These are phyloP conservation scores for Aureobasidium zeae DNA, from an alignment of 2,329 filamentous ascomycete species.

Conservation along the genomic window DNA sequence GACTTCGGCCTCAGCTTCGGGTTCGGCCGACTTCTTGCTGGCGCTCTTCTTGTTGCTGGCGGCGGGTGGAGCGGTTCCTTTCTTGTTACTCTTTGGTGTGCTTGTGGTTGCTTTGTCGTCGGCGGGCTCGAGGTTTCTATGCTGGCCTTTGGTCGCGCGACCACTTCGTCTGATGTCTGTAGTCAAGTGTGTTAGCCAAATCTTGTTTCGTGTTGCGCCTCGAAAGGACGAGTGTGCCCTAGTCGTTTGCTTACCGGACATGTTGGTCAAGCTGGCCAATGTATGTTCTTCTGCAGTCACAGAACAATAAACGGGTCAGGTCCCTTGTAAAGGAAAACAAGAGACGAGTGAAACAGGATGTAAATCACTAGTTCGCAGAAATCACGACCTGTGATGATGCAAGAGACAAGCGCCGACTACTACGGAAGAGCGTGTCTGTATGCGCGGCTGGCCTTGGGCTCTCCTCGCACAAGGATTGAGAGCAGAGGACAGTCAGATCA, in stretches of 20 bases:
- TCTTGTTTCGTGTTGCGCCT: neutral
- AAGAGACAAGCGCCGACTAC: conserved; percentile 2
- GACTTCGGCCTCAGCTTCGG: conserved; percentile 41
- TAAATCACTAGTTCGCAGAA: conserved; percentile 10
- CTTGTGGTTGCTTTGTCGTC: too few species aligned
- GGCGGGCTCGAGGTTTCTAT: conserved; percentile 77
- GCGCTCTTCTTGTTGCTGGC: conserved; percentile 31
- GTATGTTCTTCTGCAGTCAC: neutral
- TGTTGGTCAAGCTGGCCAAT: neutral
- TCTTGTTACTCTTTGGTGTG: conserved; percentile 32
- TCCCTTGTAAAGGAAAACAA: conserved; percentile 1
- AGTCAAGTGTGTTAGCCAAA: conserved; percentile 32
- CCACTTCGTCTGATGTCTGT: conserved; percentile 86
- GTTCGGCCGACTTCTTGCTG: conserved; percentile 39
- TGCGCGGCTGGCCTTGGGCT: too few species aligned
- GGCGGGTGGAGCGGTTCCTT: conserved; percentile 26
- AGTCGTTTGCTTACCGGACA: conserved; percentile 18
- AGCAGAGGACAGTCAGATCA: too few species aligned
- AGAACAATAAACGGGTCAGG: neutral
- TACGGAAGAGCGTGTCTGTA: neutral
- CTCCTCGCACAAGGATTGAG: too few species aligned
- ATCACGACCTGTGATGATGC: conserved; percentile 7
- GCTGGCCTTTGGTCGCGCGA: conserved; percentile 91
- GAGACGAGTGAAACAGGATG: conserved; percentile 4
- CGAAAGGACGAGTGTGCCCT: neutral